phyloP scores from a whole-genome alignment of 2,329 filamentous ascomycete species.

The Sporothrix schenckii region DNA sequence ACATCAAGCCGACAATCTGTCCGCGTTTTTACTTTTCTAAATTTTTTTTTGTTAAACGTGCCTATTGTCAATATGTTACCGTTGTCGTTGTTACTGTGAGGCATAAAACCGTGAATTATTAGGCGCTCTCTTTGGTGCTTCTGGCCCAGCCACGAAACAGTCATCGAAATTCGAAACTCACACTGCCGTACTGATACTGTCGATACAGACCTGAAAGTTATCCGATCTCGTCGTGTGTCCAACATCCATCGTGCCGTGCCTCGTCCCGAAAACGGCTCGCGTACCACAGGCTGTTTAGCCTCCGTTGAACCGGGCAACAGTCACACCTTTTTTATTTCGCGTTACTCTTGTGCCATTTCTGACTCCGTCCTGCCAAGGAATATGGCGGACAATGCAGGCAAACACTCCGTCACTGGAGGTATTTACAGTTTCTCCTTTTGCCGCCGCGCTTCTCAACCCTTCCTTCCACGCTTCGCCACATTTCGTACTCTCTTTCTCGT shows the following conservation, averaged over 20 bases:
- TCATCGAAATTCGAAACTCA: too few relatives aligned
- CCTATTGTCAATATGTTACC: too few relatives aligned
- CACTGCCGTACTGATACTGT: too few relatives aligned
- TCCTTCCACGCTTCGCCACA: slow-evolving; percentile 14
- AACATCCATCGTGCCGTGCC: background rate
- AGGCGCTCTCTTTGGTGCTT: background rate
- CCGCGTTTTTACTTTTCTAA: background rate
- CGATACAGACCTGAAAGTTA: too few relatives aligned
- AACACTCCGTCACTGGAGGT: background rate
- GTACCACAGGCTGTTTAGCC: background rate
- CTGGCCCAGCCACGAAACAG: too few relatives aligned
- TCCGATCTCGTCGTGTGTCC: background rate
- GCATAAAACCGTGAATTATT: too few relatives aligned
- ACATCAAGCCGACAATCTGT: background rate
- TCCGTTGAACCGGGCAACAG: background rate
- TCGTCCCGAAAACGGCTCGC: slow-evolving; percentile 8
- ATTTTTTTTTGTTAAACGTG: too few relatives aligned
- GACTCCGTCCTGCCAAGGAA: background rate
- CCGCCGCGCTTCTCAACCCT: background rate
- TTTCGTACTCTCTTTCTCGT: background rate
- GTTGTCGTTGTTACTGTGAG: too few relatives aligned
- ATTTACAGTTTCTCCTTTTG: background rate
- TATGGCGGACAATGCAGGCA: background rate
- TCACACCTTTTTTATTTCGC: background rate
- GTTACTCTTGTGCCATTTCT: background rate